Conservation (phyloP, 2,329 filamentous ascomycete species). For the Ascosphaera apis region DNA sequence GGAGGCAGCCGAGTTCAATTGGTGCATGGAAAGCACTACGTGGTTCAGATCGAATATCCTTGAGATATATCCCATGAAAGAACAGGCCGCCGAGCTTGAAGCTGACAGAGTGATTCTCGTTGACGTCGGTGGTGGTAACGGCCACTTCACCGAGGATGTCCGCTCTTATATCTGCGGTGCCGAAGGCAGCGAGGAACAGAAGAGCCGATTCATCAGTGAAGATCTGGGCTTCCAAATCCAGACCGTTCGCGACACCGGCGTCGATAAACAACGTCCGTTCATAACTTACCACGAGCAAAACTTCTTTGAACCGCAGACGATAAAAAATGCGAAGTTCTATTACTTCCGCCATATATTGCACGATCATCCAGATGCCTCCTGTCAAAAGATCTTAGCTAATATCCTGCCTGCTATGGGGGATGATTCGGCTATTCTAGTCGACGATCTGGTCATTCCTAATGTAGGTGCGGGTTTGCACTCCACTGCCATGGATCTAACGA, state of each 20-base stretch:
- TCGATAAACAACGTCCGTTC: conserved; percentile 9
- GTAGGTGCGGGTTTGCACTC: conserved; percentile 12
- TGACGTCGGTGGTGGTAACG: conserved; percentile 32
- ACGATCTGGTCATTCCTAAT: conserved; percentile 13
- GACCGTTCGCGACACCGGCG: conserved; percentile 5
- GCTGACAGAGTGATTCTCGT: conserved; percentile 32
- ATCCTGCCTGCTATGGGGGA: conserved; percentile 14
- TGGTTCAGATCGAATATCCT: too few relatives aligned
- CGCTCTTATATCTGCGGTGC: neutral
- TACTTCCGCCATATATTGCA: conserved; percentile 18
- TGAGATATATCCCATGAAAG: too few relatives aligned
- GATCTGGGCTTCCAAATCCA: conserved; percentile 18
- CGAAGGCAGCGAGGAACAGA: neutral
- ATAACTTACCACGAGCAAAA: conserved; percentile 13
- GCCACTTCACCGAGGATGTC: conserved; percentile 9
- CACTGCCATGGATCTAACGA: conserved; percentile 11
- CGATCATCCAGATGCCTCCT: conserved; percentile 18
- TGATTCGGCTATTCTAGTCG: conserved; percentile 9
- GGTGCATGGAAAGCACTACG: conserved; percentile 23
- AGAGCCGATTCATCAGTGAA: conserved; percentile 17
- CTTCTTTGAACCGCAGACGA: conserved; percentile 16
- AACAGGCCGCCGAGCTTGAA: conserved; percentile 19
- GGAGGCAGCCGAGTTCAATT: conserved; percentile 28
- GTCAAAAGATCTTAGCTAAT: conserved; percentile 13
- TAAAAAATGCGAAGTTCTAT: conserved; percentile 12